Percentiles rank a stretch among this genome's conserved stretches.
These are phyloP conservation scores for Irpex rosettiformis DNA, from an alignment of 1,284 basidiomycete genomes.

Conservation along the genomic window DNA sequence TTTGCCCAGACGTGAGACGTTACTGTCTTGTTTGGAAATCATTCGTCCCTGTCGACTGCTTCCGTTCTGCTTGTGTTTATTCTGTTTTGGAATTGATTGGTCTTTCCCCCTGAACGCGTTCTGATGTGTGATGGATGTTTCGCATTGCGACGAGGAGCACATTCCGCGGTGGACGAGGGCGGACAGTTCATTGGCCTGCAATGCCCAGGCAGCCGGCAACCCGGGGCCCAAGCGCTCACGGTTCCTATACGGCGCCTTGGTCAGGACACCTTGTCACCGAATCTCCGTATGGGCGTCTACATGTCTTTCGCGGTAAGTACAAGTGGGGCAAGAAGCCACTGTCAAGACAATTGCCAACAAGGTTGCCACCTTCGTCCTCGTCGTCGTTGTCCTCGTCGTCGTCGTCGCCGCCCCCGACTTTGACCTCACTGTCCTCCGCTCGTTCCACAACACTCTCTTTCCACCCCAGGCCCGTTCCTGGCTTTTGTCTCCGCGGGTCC, in stretches of 20 bases:
- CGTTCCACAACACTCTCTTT: background rate
- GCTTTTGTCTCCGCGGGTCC: background rate
- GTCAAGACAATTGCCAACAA: too few relatives aligned
- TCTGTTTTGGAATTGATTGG: slow-evolving; percentile 1
- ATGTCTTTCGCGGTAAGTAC: background rate
- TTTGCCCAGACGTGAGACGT: background rate
- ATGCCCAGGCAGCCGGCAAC: background rate
- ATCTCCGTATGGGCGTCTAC: background rate
- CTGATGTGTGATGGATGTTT: background rate
- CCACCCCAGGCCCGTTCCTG: background rate
- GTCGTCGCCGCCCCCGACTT: background rate
- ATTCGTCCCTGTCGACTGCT: background rate
- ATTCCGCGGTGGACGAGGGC: background rate
- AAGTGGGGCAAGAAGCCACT: too few relatives aligned
- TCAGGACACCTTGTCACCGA: background rate
- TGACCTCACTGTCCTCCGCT: background rate
- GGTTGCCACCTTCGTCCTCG: background rate
- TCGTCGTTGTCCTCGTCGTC: background rate
- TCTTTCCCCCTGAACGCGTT: background rate
- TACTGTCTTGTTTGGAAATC: background rate
- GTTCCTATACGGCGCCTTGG: background rate
- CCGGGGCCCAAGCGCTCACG: too few relatives aligned
- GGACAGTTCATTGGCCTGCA: background rate
- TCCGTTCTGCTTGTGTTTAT: background rate
- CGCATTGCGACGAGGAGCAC: background rate